Evolutionary conservation across 2,329 filamentous ascomycete species (phyloP).

Genomic region (Pseudogymnoascus sp.): DNA sequence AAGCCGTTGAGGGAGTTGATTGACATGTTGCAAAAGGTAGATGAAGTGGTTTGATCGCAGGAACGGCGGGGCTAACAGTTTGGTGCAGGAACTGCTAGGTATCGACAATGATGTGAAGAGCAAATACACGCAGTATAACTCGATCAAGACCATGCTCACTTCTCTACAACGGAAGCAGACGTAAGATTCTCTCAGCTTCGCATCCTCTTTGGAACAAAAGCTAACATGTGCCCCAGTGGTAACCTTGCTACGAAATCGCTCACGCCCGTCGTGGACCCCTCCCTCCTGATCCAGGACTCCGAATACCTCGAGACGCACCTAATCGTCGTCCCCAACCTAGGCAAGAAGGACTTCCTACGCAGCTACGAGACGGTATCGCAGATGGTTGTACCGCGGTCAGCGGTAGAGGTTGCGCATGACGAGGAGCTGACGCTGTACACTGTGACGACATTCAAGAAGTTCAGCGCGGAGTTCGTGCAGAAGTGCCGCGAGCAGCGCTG

Average conservation of each 20-base stretch:
- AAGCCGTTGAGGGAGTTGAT: slow-evolving; percentile 83
- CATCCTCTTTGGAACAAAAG: slow-evolving; percentile 13
- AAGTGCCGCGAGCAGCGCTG: slow-evolving; percentile 90
- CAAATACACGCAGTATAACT: slow-evolving; percentile 92
- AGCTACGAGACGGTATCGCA: slow-evolving; percentile 80
- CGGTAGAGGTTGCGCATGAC: slow-evolving; percentile 71
- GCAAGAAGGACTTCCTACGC: slow-evolving; percentile 80
- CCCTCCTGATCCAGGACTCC: slow-evolving; percentile 74
- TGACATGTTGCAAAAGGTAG: slow-evolving; percentile 78
- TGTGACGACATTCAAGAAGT: slow-evolving; percentile 91
- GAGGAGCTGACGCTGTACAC: slow-evolving; percentile 84
- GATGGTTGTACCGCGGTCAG: slow-evolving; percentile 91
- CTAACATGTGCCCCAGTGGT: slow-evolving; percentile 47
- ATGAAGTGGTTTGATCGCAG: background rate
- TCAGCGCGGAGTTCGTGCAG: slow-evolving; percentile 77
- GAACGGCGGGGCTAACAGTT: background rate
- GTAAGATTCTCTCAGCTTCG: slow-evolving; percentile 39
- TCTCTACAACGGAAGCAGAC: slow-evolving; percentile 81
- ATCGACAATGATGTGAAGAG: slow-evolving; percentile 94
- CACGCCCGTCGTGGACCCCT: slow-evolving; percentile 76
- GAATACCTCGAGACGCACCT: slow-evolving; percentile 97
- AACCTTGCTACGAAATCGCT: slow-evolving; percentile 93
- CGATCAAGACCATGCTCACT: slow-evolving; percentile 76
- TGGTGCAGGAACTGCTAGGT: slow-evolving; percentile 67
- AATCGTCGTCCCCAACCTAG: slow-evolving; percentile 73